phyloP scores from a whole-genome alignment of 305 asterid species.

The Rubia balearica region DNA sequence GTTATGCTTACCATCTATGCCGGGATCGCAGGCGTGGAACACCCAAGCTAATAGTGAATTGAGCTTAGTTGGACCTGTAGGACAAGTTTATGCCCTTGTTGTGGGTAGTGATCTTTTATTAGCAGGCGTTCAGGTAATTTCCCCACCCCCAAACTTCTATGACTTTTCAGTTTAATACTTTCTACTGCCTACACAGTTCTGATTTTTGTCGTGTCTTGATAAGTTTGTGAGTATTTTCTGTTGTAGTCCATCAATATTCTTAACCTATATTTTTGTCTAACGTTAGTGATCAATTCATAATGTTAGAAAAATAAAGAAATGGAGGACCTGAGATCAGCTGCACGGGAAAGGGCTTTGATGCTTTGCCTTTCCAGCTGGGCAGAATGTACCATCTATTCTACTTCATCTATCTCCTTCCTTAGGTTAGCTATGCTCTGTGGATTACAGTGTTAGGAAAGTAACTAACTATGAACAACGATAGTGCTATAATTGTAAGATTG shows the following conservation, averaged over 20 bases:
- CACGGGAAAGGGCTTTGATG: background rate
- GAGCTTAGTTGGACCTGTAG: conserved; percentile 82
- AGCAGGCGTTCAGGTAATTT: conserved; percentile 82
- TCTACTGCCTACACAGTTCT: background rate
- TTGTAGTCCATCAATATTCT: background rate
- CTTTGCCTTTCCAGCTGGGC: background rate
- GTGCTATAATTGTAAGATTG: background rate
- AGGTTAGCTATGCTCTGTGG: background rate
- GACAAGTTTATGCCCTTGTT: conserved; percentile 87
- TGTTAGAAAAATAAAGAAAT: background rate
- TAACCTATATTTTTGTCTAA: background rate
- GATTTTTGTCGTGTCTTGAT: background rate
- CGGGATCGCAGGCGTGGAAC: conserved; percentile 78
- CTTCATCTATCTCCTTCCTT: background rate
- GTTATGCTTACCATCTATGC: background rate
- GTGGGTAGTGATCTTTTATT: conserved; percentile 78
- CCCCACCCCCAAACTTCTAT: background rate
- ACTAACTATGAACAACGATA: background rate
- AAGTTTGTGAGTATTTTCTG: background rate
- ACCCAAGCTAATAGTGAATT: conserved; percentile 72
- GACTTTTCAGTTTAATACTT: background rate
- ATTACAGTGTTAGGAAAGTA: background rate
- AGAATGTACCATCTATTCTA: background rate
- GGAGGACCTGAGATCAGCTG: background rate
- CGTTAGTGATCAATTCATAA: background rate